Evolutionary conservation across 2,329 filamentous ascomycete species (phyloP).

Genomic region (Cercospora brassicicola): DNA sequence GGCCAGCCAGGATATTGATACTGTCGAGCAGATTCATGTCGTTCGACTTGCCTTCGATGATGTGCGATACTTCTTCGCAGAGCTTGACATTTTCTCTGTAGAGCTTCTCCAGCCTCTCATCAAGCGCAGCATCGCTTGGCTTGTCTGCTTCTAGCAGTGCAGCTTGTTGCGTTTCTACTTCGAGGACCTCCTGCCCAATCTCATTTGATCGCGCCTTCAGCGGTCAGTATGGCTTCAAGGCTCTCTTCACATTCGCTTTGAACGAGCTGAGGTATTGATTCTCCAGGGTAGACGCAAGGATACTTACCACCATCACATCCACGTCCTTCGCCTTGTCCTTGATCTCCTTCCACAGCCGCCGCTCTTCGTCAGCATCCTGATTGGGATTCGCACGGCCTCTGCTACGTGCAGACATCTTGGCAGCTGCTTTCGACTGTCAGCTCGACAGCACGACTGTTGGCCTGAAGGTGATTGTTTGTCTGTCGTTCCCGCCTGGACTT

Average conservation of each 20-base stretch:
- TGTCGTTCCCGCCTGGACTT: not conserved
- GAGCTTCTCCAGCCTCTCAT: conserved; percentile 48
- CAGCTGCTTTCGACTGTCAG: not conserved
- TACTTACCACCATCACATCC: conserved; percentile 50
- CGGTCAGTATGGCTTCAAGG: not conserved
- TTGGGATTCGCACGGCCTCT: conserved; percentile 47
- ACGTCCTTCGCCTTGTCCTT: conserved; percentile 48
- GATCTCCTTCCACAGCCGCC: conserved; percentile 52
- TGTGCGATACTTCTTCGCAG: conserved; percentile 47
- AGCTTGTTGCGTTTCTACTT: conserved; percentile 40
- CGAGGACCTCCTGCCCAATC: conserved; percentile 41
- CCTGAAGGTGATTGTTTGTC: not conserved
- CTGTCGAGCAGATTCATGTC: conserved; percentile 46
- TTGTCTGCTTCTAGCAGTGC: conserved; percentile 35
- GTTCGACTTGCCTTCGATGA: conserved; percentile 46
- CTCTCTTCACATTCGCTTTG: not conserved
- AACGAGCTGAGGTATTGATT: not conserved
- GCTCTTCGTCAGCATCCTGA: conserved; percentile 54
- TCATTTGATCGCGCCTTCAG: conserved; percentile 36
- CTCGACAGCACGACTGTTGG: not conserved
- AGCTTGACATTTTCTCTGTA: conserved; percentile 53
- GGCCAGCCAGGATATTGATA: conserved; percentile 49
- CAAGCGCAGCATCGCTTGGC: conserved; percentile 40
- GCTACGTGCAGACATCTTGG: conserved; percentile 49
- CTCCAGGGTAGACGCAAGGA: not conserved